Evolutionary conservation across 768 basidiomycete genomes (phyloP).

Genomic region (Xanthoconium purpureum): DNA sequence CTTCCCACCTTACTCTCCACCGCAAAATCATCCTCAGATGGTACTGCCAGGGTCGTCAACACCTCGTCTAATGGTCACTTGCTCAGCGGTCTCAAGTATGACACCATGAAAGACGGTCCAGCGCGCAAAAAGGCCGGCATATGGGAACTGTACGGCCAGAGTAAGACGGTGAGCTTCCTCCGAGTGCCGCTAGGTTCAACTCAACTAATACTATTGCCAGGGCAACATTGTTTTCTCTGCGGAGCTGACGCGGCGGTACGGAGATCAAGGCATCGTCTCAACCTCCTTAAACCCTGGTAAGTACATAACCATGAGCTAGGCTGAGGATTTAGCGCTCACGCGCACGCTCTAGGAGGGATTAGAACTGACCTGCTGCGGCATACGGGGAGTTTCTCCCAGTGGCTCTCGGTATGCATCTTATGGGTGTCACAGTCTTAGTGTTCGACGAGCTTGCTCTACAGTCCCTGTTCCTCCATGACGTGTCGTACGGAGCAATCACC

Average conservation of each 20-base stretch:
- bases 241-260: slow-evolving; percentile 43
- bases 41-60: slow-evolving; percentile 36
- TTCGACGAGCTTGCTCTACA: background rate
- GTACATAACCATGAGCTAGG: background rate
- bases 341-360: slow-evolving; percentile 5
- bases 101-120: slow-evolving; percentile 29
- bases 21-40: slow-evolving; percentile 31
- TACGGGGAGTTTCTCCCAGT: background rate
- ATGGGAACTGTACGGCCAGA: slow-evolving; percentile 24
- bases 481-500: slow-evolving; percentile 44
- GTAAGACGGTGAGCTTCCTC: slow-evolving; percentile 28
- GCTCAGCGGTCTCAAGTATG: slow-evolving; percentile 21
- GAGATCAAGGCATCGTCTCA: slow-evolving; percentile 43
- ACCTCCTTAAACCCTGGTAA: slow-evolving; percentile 42
- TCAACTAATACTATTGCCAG: slow-evolving; percentile 20
- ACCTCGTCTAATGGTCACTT: slow-evolving; percentile 29
- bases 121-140: slow-evolving; percentile 5
- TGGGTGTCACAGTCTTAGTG: rapidly evolving
- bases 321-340: background rate
- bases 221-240: slow-evolving; percentile 43
- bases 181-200: background rate
- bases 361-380: slow-evolving; percentile 26
- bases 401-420: slow-evolving; percentile 9
- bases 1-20: slow-evolving; percentile 33
- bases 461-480: slow-evolving; percentile 26